Evolutionary conservation across 768 basidiomycete genomes (phyloP), one percentile per base, ranked within the genome.

Genomic region (Ramaria rubella): DNA sequence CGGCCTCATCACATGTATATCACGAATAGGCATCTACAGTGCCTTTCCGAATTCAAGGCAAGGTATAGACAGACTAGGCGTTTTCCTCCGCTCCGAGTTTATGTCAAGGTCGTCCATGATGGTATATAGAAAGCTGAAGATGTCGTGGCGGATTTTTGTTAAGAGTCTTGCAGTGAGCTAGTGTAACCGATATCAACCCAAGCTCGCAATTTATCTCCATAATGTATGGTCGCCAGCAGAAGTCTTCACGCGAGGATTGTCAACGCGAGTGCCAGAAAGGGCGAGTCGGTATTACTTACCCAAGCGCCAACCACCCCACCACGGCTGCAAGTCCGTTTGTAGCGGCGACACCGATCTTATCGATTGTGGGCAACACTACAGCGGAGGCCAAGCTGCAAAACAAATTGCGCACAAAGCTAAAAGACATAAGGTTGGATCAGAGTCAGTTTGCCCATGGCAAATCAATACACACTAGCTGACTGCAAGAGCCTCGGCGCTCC

Each of bases 401-500:
- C n/a, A n/a, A n/a, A n/a, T n/a, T n/a, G n/a, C n/a, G n/a, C n/a
- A n/a, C n/a, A n/a, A n/a, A n/a, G n/a, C 19, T 19, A 19, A 12
- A 40, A 40, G 38, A 43, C 3, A 43, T 43, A 3, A n/a, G n/a
- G n/a, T n/a, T n/a, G n/a, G n/a, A n/a, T n/a, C n/a, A 43, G 40
- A n/a, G 8, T n/a, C 3, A 8, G n/a, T n/a, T n/a, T 3, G 5
- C 7, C 40, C n/a, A 8, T 5, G 40, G 5, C 24, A n/a, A n/a
- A n/a, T n/a, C n/a, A n/a, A n/a, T 8, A 3, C 53, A 15, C n/a
- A 85, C 86, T 68, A 69, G 52, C 70, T 72, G 0, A 79, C 83
- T 3, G 82, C 85, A 67, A 77, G 73, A n/a, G 75, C 73, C 62
- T 87, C 85, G 2, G 85, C 82, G 59, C 85, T 86, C 21, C 76